Base-by-base conservation (phyloP, 2,329 filamentous ascomycete genomes). In the Aureobasidium namibiae region DNA sequence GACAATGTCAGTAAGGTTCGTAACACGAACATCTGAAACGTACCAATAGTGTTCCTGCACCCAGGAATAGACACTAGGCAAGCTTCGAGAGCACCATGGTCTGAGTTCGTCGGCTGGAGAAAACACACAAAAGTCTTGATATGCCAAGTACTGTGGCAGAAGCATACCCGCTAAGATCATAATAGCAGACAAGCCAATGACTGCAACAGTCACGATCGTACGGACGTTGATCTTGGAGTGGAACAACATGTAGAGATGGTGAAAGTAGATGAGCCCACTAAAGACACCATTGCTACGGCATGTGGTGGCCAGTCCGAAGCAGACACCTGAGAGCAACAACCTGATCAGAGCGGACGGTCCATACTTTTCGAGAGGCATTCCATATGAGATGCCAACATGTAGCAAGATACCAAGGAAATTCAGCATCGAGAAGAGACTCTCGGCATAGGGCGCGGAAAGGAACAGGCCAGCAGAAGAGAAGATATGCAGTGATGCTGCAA, bases 21-120 rank as follows among this genome's bases (percentile, higher is more conserved):
- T 10, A 44, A 23, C 18, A 13, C 18, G 18, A 14, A 42, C 3
- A 39, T 16, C 2, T 16, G 10, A 7, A 41, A 26, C 29, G 24
- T 80, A 95, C 92, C 94, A 99, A 73, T 99, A 97, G 67, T 89
- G 79, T 46, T 80, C 79, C 70, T 99, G 94, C 2, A 97, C 92
- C 78, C 88, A 97, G 0, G 84, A 81, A 73, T 95, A 97, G 61
- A 99, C 92, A 70, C 90, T 95, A 4, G 94, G 94, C 13, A 92
- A 63, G n/a, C 74, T 70, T 18, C 76, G 79, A 21, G 73, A 69
- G 71, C 94, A 99, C 94, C 94, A 99, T 4, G 84, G 82, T 60
- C 89, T 68, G 13, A 60, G 60, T 39, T 63, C 61, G 39, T 61
- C 62, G 52, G 45, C 31, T 38, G 77, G 57, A 76, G 61, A 62